These are phyloP conservation scores for Exophiala aquamarina DNA, from an alignment of 2,329 filamentous ascomycete genomes.

Conservation along the genomic window DNA sequence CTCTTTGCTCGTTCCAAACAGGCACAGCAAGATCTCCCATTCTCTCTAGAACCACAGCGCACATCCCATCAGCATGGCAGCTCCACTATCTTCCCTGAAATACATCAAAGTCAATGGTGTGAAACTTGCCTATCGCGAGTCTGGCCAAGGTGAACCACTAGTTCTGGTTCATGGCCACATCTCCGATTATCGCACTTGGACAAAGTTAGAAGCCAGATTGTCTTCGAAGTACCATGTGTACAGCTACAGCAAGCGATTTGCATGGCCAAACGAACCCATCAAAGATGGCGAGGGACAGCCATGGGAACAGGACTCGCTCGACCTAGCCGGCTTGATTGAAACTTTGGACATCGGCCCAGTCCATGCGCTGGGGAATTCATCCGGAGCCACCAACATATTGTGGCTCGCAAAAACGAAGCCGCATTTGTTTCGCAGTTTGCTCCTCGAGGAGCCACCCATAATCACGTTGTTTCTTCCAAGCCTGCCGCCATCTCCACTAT, in stretches of 20 bases:
- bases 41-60: too few species aligned
- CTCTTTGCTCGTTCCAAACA: too few species aligned
- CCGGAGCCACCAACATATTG: constrained; percentile 8
- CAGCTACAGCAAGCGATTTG: constrained; percentile 17
- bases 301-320: constrained; percentile 15
- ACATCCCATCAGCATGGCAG: too few species aligned
- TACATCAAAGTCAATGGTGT: constrained; percentile 12
- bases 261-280: constrained; percentile 17
- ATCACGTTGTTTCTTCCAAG: constrained; percentile 12
- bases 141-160: constrained; percentile 13
- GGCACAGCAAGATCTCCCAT: too few species aligned
- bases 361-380: constrained; percentile 18
- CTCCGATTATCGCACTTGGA: constrained; percentile 16
- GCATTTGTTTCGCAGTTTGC: constrained; percentile 13
- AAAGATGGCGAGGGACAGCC: constrained; percentile 5
- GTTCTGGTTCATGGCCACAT: constrained; percentile 19
- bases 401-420: constrained; percentile 6
- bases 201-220: constrained; percentile 8
- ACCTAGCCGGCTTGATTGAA: constrained; percentile 12
- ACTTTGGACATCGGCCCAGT: constrained; percentile 11
- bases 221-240: constrained; percentile 12
- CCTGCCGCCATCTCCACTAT: constrained; percentile 4
- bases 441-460: constrained; percentile 17
- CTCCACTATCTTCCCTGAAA: not conserved
- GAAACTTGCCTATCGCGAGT: constrained; percentile 13